Evolutionary conservation across 139 green algal species (phyloP), one percentile per base, ranked within the genome.

Genomic region (Pedinophyceae sp.): DNA sequence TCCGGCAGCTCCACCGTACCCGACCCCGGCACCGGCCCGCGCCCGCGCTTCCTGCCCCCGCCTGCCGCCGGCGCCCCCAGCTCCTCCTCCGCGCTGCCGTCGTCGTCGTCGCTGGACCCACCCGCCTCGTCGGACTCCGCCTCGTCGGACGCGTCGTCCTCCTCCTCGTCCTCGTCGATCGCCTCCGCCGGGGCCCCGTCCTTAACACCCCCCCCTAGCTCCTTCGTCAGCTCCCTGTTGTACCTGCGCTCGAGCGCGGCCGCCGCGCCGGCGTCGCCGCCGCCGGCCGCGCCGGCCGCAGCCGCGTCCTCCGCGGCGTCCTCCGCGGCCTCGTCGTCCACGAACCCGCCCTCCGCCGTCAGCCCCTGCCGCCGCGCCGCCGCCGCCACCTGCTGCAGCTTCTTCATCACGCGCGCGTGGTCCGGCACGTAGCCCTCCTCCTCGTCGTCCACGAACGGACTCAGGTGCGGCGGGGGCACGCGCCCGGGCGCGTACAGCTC

Each of bases 401-500:
- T 64, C 51, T 72, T 68, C 25, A 97, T 61, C 24, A 67, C 64
- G 13, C 72, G 54, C 5, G 78, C 79, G 52, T 94, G 97, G 50
- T 97, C 92, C 0, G 92, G 92, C 39, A 84, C 76, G 60, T 99
- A 97, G 19, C 81, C 90, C 41, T 95, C 90, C 25, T 82, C 85
- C 40, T 94, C 83, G 24, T 83, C 64, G 15, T 75, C 27, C n/a
- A 92, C 84, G 79, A 99, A 99, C 7, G 92, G 92, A 5, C 86
- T 96, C 39, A 99, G 76, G 73, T 99, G 92, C 1, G 92, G 89
- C 3, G 92, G 92, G 3, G 75, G 81, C 13, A 60, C 53, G n/a
- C 48, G 54, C 15, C 88, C 90, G 0, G 86, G 84, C 19, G 59
- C 69, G 60, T 99, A 99, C 27, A 76, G 64, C 15, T 72, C 58